Percentiles rank a stretch among this genome's conserved stretches.
phyloP scores from a whole-genome alignment of 2,329 filamentous ascomycete species.

The Nannizziopsis barbatae region DNA sequence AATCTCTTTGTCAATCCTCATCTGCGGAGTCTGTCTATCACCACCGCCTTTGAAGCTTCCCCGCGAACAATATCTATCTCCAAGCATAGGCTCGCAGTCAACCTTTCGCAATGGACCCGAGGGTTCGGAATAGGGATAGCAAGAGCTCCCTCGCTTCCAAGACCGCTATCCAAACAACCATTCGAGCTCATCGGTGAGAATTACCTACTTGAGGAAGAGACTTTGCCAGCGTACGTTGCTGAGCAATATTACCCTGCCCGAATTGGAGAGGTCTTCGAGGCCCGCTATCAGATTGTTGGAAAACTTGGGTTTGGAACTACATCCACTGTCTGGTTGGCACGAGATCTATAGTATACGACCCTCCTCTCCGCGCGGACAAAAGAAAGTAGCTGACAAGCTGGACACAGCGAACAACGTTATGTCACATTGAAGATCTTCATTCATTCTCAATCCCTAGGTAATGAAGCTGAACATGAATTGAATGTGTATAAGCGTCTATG shows the following conservation, averaged over 20 bases:
- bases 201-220: constrained; percentile 24
- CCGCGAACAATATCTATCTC: too few relatives aligned
- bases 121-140: too few relatives aligned
- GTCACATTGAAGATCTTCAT: constrained; percentile 26
- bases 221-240: constrained; percentile 20
- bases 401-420: constrained; percentile 21
- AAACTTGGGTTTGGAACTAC: constrained; percentile 30
- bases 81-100: too few relatives aligned
- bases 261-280: constrained; percentile 24
- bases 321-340: constrained; percentile 30
- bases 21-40: too few relatives aligned
- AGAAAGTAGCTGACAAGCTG: constrained; percentile 5
- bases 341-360: constrained; percentile 16
- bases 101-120: too few relatives aligned
- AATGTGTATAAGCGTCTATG: constrained; percentile 36
- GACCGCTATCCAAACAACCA: too few relatives aligned
- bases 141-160: too few relatives aligned
- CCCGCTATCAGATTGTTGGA: constrained; percentile 26
- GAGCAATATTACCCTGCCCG: constrained; percentile 23
- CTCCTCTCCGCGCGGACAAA: too few relatives aligned
- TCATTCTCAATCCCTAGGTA: constrained; percentile 21
- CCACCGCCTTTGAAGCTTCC: too few relatives aligned
- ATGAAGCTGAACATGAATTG: constrained; percentile 30
- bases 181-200: too few relatives aligned
- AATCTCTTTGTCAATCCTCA: too few relatives aligned